Base-by-base conservation (phyloP, 2,329 filamentous ascomycete species). In the Colletotrichum simmondsii region DNA sequence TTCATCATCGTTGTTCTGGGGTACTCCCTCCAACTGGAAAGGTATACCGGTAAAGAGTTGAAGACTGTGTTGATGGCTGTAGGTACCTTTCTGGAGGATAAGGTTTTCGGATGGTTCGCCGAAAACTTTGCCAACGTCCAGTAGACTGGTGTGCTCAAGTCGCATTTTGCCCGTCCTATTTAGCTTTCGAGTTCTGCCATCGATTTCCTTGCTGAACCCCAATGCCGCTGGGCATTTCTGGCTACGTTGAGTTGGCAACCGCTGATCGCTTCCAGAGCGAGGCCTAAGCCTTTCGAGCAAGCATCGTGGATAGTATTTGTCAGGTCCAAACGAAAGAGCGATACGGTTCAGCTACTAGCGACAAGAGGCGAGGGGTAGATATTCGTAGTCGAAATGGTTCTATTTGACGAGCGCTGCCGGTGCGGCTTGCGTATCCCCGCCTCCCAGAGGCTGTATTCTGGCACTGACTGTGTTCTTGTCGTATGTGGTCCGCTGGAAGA, bases 51-150 rank as follows among this genome's bases (percentile, higher is more conserved):
- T 32, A 3, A 49, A 30, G 16, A 24, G 7, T 12, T 53, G 6
- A 52, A 22, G 26, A 16, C 16, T 53, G 46, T 64, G 24, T 19
- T 54, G 54, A 70, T 65, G 54, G 35, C 61, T 49, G 22, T 65
- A 60, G 61, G 52, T 46, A 32, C 60, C 66, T 26, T 65, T 46
- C 35, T 54, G 19, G 35, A 46, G 32, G 46, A 35, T 60, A 70
- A 70, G 66, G 66, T 64, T 65, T 53, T 69, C 66, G 70, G 66
- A 65, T 70, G 32, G 46, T 54, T 28, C n/a, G 70, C 46, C 59
- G 65, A 65, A 63, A 70, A 65, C 42, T 60, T 65, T 70, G 66
- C 42, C 54, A 32, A 26, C 14, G 7, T 35, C 46, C 35, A 46
- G 35, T 14, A 35, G 37, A 53, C 28, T 57, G 42, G 53, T 37